Evolutionary conservation across 331 rosid species (phyloP).

Genomic region (Erythrophleum ivorense): DNA sequence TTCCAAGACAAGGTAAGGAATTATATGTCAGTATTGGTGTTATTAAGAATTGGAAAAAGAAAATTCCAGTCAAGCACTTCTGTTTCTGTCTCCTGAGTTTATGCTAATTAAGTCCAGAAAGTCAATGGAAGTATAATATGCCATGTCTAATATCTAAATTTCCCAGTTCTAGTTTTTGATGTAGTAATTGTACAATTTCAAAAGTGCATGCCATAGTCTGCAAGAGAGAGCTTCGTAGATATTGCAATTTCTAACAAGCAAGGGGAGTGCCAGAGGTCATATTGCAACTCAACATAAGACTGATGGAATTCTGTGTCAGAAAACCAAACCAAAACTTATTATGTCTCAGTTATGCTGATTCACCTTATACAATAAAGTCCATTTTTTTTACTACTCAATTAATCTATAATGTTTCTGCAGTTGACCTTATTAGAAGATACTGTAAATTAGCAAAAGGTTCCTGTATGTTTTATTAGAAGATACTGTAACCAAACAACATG

Average conservation of each 20-base stretch:
- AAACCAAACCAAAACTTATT: constrained; percentile 27
- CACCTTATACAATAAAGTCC: constrained; percentile 9
- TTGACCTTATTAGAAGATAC: constrained; percentile 22
- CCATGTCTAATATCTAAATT: neutral
- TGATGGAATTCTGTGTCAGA: constrained; percentile 2
- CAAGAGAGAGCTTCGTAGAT: neutral
- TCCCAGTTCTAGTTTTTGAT: neutral
- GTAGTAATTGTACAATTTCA: neutral
- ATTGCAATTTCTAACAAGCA: constrained; percentile 2
- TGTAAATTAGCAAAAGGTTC: constrained; percentile 17
- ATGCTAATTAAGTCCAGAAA: constrained; percentile 16
- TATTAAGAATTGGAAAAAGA: neutral
- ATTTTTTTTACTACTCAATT: neutral
- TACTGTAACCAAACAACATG: constrained; percentile 9
- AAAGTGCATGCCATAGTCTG: constrained; percentile 1
- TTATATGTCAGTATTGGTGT: neutral
- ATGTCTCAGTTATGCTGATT: neutral
- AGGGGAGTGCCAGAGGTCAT: neutral
- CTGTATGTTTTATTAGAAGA: constrained; percentile 9
- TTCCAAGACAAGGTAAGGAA: neutral
- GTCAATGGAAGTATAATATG: neutral
- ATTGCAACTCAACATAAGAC: neutral
- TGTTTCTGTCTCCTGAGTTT: constrained; percentile 7
- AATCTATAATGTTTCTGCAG: neutral
- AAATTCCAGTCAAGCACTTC: neutral